Evolutionary conservation across 1,284 basidiomycete species (phyloP).

Genomic region (Sphagnurus paluster): DNA sequence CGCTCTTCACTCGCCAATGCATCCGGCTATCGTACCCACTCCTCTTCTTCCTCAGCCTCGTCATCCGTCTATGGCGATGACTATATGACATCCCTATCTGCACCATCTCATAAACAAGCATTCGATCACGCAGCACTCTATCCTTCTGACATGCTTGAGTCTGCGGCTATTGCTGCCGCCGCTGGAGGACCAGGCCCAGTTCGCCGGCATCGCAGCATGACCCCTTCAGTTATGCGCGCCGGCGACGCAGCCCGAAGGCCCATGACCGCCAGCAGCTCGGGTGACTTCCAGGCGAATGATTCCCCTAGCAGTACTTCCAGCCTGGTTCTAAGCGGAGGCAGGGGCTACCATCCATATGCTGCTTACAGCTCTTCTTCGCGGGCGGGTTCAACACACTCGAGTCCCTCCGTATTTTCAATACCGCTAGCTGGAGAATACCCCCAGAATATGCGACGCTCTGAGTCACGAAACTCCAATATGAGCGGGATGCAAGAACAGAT

Average conservation of each 20-base stretch:
- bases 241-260: conserved; percentile 52
- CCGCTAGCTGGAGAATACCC: conserved; percentile 37
- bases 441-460: conserved; percentile 30
- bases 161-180: conserved; percentile 22
- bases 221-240: conserved; percentile 56
- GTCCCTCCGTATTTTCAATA: conserved; percentile 53
- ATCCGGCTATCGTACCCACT: conserved; percentile 26
- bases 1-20: conserved; percentile 23
- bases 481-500: conserved; percentile 40
- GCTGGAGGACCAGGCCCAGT: conserved; percentile 48
- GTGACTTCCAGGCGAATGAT: conserved; percentile 30
- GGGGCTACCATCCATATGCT: conserved; percentile 62
- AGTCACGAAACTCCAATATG: conserved; percentile 40
- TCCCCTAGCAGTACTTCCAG: conserved; percentile 27
- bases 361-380: conserved; percentile 34
- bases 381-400: conserved; percentile 51
- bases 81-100: conserved; percentile 52
- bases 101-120: conserved; percentile 63
- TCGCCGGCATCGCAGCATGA: conserved; percentile 71
- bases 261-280: conserved; percentile 41
- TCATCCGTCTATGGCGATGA: conserved; percentile 37
- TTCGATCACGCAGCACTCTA: conserved; percentile 62
- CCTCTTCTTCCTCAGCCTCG: conserved; percentile 33
- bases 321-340: conserved; percentile 15
- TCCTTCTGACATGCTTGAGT: conserved; percentile 39